These are phyloP conservation scores for Coriolopsis trogii DNA, from an alignment of 1,284 basidiomycete species.

Conservation along the genomic window DNA sequence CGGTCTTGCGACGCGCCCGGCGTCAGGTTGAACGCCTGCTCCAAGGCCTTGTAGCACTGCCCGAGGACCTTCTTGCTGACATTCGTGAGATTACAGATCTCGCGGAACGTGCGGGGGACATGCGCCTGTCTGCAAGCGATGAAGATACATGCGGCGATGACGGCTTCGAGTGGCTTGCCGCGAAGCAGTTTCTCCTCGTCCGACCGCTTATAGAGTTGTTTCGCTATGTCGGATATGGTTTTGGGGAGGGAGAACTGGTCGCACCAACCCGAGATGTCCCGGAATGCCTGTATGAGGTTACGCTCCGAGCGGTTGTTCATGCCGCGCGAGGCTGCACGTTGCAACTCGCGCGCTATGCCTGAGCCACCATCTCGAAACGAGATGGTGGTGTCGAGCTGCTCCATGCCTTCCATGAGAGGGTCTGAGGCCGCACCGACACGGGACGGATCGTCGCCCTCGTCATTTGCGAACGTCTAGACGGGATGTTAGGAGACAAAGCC, in stretches of 20 bases:
- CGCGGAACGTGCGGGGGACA: slow-evolving; percentile 93
- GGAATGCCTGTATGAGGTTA: slow-evolving; percentile 85
- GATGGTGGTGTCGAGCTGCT: slow-evolving; percentile 93
- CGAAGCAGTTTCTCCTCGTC: slow-evolving; percentile 94
- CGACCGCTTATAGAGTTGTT: slow-evolving; percentile 95
- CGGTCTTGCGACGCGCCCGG: slow-evolving; percentile 59
- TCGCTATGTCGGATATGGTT: slow-evolving; percentile 93
- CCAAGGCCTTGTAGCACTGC: slow-evolving; percentile 92
- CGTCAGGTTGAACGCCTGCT: slow-evolving; percentile 88
- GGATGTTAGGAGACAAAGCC: slow-evolving; percentile 14
- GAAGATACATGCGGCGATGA: slow-evolving; percentile 98
- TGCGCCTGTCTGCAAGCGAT: slow-evolving; percentile 95
- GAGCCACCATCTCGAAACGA: slow-evolving; percentile 94
- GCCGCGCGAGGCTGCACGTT: slow-evolving; percentile 85
- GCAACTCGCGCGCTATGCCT: slow-evolving; percentile 89
- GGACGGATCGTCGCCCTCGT: slow-evolving; percentile 99
- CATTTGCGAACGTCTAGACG: slow-evolving; percentile 93
- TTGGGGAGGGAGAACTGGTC: slow-evolving; percentile 95
- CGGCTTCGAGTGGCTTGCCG: slow-evolving; percentile 90
- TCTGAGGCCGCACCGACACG: slow-evolving; percentile 98
- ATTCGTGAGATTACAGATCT: slow-evolving; percentile 92
- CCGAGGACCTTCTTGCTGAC: slow-evolving; percentile 96
- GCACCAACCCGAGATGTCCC: slow-evolving; percentile 92
- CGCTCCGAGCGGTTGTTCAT: slow-evolving; percentile 81
- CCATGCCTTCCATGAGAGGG: slow-evolving; percentile 91